Evolutionary conservation across 352 stramenopile genomes (phyloP), one percentile per base, ranked within the genome.

Genomic region (Plasmopara viticola): DNA sequence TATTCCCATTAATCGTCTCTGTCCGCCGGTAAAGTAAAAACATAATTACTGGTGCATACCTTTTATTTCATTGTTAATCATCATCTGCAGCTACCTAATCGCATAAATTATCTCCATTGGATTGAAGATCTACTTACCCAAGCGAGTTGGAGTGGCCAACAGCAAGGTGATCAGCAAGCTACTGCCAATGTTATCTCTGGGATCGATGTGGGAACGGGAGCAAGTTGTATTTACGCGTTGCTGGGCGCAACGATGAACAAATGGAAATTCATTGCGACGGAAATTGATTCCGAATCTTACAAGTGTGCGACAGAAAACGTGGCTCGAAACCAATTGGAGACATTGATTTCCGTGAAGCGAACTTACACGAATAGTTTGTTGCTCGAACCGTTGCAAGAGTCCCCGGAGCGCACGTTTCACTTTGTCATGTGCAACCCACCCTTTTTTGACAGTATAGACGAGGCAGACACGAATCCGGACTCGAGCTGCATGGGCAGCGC

Each of bases 351-450:
- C 30, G 56, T 95, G 2, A 66, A 77, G 38, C 64, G 53, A 13
- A 78, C 70, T 1, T 31, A 65, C 13, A 84, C 76, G 0, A 59
- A 65, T 17, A 56, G 66, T 0, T 45, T 91, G 25, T 40, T 90
- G 14, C 39, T 56, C 5, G 78, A 91, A 43, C 73, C 78, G 4
- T 48, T 90, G 29, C 44, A 61, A 14, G 53, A 72, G 20, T 53
- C 55, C 2, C 6, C 15, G 0, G 37, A 53, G 9, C 34, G 56
- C 10, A 66, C 65, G 10, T 75, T 97, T 55, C 74, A 97, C 38
- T 98, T 98, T 70, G 75, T 84, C 41, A 97, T 99, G 88, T 98
- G 94, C 39, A 99, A 99, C 63, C 96, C 96, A 45, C 96, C 96
- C 0, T 99, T 98, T 75, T 98, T 93, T 45, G 75, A 96, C 44